phyloP scores from a whole-genome alignment of 768 basidiomycete species.

The Lactifluus pinguis region DNA sequence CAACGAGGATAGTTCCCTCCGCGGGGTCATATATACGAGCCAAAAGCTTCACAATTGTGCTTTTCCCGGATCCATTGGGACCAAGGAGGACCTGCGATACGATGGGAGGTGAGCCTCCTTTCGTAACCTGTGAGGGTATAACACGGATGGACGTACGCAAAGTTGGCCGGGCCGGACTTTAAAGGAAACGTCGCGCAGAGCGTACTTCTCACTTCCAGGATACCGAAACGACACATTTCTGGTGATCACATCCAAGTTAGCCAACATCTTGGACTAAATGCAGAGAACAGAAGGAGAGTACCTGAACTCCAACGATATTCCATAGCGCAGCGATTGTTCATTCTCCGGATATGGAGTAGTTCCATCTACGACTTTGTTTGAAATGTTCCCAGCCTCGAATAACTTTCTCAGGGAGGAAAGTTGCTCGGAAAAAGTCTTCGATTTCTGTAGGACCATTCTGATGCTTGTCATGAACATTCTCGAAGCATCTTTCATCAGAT shows the following conservation, averaged over 20 bases:
- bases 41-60: conserved; percentile 69
- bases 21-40: conserved; percentile 59
- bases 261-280: not conserved
- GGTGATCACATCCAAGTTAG: not conserved
- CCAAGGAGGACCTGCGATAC: conserved; percentile 62
- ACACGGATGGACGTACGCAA: conserved; percentile 41
- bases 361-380: conserved; percentile 51
- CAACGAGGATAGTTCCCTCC: conserved; percentile 59
- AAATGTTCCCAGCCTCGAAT: conserved; percentile 55
- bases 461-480: conserved; percentile 40
- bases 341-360: conserved; percentile 29
- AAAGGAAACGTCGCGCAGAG: conserved; percentile 58
- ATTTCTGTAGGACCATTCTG: conserved; percentile 43
- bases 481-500: conserved; percentile 47
- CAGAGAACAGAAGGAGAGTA: conserved; percentile 16
- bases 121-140: not conserved
- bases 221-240: conserved; percentile 71
- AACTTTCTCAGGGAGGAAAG: conserved; percentile 47
- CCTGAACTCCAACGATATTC: conserved; percentile 57
- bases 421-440: conserved; percentile 46
- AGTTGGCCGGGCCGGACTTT: conserved; percentile 62
- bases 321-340: conserved; percentile 9
- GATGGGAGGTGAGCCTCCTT: not conserved
- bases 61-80: conserved; percentile 70
- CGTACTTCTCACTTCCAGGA: conserved; percentile 42